Base-by-base conservation (phyloP, 768 basidiomycete genomes). In the Leccinum variicolor region DNA sequence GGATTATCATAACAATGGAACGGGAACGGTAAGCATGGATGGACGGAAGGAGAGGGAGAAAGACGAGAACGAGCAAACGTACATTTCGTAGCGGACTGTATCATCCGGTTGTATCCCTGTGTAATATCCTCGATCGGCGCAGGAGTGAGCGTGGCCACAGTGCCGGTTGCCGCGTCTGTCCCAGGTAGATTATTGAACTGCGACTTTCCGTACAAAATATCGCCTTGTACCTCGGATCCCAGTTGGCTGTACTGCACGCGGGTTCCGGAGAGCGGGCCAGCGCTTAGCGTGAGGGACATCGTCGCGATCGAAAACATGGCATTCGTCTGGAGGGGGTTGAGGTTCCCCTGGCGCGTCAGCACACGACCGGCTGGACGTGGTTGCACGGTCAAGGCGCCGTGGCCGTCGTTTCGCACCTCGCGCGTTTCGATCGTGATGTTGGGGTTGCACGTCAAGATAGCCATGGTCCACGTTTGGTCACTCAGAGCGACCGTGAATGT, bases 401-500 rank as follows among this genome's bases (percentile, higher is more conserved):
- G 52, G 9, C 66, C 64, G 4, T 63, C 47, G 28, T 53, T 68
- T 14, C 66, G 54, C 15, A 71, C 62, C 47, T 70, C 70, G 13
- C 71, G 66, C 1, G 70, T 72, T 54, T 70, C 60, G 31, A 72
- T 62, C 1, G 47, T 56, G 29, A 59, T 51, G 45, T 68, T 66
- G 23, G 70, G 69, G 10, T 36, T 15, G 36, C 69, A 71, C 0
- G 50, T 50, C 48, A 71, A 33, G 41, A 69, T 36, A 9, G 65
- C 64, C 50, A 71, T 28, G 15, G 59, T 21, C 68, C 64, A 72
- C 5, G 63, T 60, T 33, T 61, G 55, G 41, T 66, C 60, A 4
- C 21, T 59, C 28, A 57, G 31, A 7, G 49, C 51, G 36, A 70
- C 3, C 6, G 57, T 56, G 21, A 66, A 62, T 0, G 62, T 54